These are phyloP conservation scores for Phyllosticta paracitricarpa DNA, from an alignment of 2,329 filamentous ascomycete genomes.

Conservation along the genomic window DNA sequence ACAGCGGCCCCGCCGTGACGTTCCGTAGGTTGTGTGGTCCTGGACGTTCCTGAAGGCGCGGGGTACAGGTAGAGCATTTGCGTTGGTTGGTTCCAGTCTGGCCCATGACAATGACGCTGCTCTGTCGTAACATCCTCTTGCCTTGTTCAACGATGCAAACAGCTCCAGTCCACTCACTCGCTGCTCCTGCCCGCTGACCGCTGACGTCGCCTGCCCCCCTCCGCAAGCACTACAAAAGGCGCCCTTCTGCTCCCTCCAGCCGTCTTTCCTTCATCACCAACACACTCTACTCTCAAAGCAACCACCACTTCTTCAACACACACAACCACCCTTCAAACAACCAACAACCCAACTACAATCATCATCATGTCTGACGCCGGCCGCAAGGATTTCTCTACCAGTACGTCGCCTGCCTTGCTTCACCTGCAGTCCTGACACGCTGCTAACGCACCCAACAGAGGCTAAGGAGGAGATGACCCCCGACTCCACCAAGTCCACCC, in stretches of 20 bases:
- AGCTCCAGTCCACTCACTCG: background rate
- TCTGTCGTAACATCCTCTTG: background rate
- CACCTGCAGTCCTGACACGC: background rate
- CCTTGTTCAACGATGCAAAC: background rate
- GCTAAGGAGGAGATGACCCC: conserved; percentile 47
- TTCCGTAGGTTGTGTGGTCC: background rate
- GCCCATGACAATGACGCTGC: background rate
- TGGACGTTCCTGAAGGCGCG: background rate
- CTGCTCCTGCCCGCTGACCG: background rate
- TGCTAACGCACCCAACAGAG: conserved; percentile 33
- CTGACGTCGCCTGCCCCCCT: conserved; percentile 1
- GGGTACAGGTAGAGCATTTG: background rate
- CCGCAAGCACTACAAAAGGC: conserved; percentile 1
- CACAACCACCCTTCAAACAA: conserved; percentile 13
- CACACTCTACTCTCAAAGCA: conserved; percentile 1
- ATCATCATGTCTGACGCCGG: conserved; percentile 49
- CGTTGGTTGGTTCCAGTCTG: background rate
- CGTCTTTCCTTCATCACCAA: background rate
- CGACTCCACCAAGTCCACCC: conserved; percentile 51
- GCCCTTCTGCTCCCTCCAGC: background rate
- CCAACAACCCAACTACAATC: conserved; percentile 27
- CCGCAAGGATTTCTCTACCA: conserved; percentile 52
- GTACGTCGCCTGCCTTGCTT: conserved; percentile 16
- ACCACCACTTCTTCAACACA: background rate
- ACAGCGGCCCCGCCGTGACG: background rate